These are phyloP conservation scores for Leccinum fuscescens DNA, from an alignment of 1,284 basidiomycete genomes.

Conservation along the genomic window DNA sequence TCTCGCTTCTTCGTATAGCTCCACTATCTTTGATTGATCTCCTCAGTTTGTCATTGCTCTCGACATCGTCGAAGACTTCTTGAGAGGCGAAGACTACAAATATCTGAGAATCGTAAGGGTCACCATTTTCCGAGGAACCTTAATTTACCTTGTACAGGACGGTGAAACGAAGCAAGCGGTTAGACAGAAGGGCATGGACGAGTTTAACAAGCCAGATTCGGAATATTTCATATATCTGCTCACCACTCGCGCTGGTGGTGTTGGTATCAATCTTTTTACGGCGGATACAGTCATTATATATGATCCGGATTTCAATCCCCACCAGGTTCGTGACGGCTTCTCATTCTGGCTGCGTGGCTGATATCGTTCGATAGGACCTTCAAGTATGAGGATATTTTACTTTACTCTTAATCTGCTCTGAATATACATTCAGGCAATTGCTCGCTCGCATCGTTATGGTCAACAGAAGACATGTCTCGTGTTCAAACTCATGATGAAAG, in stretches of 20 bases:
- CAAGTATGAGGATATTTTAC: conserved; percentile 48
- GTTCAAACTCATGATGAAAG: conserved; percentile 90
- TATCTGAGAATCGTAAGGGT: conserved; percentile 80
- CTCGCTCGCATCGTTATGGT: conserved; percentile 82
- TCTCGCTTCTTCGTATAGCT: conserved; percentile 1
- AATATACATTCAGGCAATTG: conserved; percentile 67
- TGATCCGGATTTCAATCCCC: conserved; percentile 94
- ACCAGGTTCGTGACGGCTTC: conserved; percentile 56
- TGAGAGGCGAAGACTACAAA: conserved; percentile 85
- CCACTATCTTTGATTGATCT: not conserved
- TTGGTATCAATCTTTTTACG: conserved; percentile 89
- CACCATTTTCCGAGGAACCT: conserved; percentile 6
- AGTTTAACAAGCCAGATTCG: conserved; percentile 85
- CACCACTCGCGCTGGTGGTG: conserved; percentile 93
- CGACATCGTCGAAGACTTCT: conserved; percentile 90
- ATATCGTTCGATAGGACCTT: conserved; percentile 50
- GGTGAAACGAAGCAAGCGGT: conserved; percentile 85
- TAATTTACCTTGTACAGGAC: conserved; percentile 53
- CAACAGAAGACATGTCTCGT: conserved; percentile 83
- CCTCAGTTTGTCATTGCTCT: conserved; percentile 91
- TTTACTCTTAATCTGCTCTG: conserved; percentile 6
- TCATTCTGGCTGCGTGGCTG: conserved; percentile 1
- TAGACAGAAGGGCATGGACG: conserved; percentile 93
- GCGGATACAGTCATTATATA: conserved; percentile 92
- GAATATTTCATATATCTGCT: conserved; percentile 90